A percentile compares a stretch with the other conserved stretches of the same genome.
These are phyloP conservation scores for Saturnispora gosingensis DNA, from an alignment of 805 yeast genomes.

Conservation along the genomic window DNA sequence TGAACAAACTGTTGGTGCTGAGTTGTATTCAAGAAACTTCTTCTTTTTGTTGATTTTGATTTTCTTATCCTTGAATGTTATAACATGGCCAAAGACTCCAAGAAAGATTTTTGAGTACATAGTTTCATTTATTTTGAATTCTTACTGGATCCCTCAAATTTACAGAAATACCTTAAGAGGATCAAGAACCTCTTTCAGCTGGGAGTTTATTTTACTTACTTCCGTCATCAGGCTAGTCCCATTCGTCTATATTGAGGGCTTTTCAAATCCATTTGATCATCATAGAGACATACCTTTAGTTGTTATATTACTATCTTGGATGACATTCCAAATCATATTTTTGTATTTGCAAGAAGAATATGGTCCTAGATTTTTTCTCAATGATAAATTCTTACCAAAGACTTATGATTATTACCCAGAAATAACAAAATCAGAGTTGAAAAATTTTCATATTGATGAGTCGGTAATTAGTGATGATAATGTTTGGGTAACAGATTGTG, in stretches of 20 bases:
- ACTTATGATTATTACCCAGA: slow-evolving; percentile 78
- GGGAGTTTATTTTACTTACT: slow-evolving; percentile 70
- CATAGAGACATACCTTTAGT: slow-evolving; percentile 49
- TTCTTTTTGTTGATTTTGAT: slow-evolving; percentile 45
- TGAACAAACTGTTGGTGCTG: slow-evolving; percentile 48
- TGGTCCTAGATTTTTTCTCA: slow-evolving; percentile 81
- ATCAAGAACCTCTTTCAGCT: slow-evolving; percentile 52
- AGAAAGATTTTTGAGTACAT: slow-evolving; percentile 51
- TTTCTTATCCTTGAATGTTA: slow-evolving; percentile 46
- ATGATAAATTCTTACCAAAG: slow-evolving; percentile 64
- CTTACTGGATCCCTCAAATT: slow-evolving; percentile 86
- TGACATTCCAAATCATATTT: slow-evolving; percentile 46
- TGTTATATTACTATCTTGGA: slow-evolving; percentile 41
- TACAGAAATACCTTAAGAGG: slow-evolving; percentile 68
- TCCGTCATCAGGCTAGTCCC: slow-evolving; percentile 58
- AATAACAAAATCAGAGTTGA: slow-evolving; percentile 45
- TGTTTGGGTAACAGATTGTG: slow-evolving; percentile 59
- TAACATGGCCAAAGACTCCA: slow-evolving; percentile 52
- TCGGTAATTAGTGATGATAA: slow-evolving; percentile 21
- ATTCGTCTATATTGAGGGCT: slow-evolving; percentile 40
- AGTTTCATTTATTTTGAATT: slow-evolving; percentile 43
- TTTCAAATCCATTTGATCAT: slow-evolving; percentile 61
- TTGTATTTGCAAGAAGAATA: slow-evolving; percentile 54
- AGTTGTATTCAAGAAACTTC: slow-evolving; percentile 49
- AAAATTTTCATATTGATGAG: slow-evolving; percentile 41